Evolutionary conservation across 345 rosid genomes (phyloP).

Genomic region (Arabis alpina): DNA sequence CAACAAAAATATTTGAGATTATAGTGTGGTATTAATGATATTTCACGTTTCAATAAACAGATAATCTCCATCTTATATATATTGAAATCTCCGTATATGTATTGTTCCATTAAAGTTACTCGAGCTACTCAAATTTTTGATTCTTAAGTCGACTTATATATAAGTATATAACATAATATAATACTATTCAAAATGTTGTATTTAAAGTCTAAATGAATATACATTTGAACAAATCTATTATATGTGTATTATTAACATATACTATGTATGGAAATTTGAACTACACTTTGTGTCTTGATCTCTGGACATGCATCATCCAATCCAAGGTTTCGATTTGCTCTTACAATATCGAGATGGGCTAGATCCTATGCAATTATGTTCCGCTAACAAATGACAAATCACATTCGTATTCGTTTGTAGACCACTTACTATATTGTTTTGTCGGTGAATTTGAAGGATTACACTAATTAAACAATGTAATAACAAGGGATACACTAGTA

Average conservation of each 20-base stretch:
- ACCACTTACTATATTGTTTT: slow-evolving; percentile 20
- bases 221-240: too few species aligned
- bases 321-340: slow-evolving; percentile 42
- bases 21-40: background rate
- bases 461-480: background rate
- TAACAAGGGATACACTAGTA: background rate
- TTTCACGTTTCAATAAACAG: background rate
- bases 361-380: slow-evolving; percentile 43
- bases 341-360: slow-evolving; percentile 38
- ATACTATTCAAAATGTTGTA: background rate
- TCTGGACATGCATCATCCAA: slow-evolving; percentile 35
- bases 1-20: too few species aligned
- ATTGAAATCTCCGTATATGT: background rate
- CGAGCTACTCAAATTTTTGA: background rate
- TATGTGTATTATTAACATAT: too few species aligned
- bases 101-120: background rate
- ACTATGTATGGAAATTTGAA: slow-evolving; percentile 32
- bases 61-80: too few species aligned
- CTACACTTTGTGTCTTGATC: slow-evolving; percentile 35
- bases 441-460: slow-evolving; percentile 24
- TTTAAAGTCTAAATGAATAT: background rate
- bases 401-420: slow-evolving; percentile 18
- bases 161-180: background rate
- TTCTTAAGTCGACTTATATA: background rate
- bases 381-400: slow-evolving; percentile 29